Evolutionary conservation across 1,139 yeast species (phyloP), one percentile per base, ranked within the genome.

Genomic region (Yamadazyma buinensis): DNA sequence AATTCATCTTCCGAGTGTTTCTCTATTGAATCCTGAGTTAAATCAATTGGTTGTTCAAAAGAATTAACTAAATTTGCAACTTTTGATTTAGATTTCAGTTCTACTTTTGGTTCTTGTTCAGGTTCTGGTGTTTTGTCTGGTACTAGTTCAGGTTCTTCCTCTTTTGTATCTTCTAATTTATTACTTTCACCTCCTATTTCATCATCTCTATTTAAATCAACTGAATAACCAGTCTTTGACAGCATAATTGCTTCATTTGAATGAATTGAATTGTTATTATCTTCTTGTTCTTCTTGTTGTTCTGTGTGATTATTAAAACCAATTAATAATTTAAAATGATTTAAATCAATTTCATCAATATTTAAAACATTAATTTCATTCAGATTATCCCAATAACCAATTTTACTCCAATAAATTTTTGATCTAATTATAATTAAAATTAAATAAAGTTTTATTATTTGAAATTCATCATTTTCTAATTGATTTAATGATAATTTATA

Each of bases 391-490:
- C 81, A 76, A 32, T 68, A 65, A 2, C 97, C 97, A 21, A 82
- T 58, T 44, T 87, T 79, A n/a, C 94, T 72, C 92, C 95, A 90
- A 59, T 84, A 86, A 46, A 88, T 68, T 50, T 65, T 66, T 36
- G 56, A 52, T 23, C 75, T 52, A 10, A 67, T 60, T 33, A 54
- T 52, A n/a, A 58, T 48, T 27, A 59, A 41, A 39, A 55, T 46
- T 17, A 55, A 40, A 38, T 59, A 59, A 7, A 59, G 40, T 37
- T 59, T 59, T 30, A 54, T 49, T 29, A 57, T 38, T 36, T 57
- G 57, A 19, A 44, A 42, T 34, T 59, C 63, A 36, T 56, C 56
- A 6, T 30, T 39, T 61, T 41, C 39, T 13, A 37, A 21, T 30
- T 38, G 36, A 15, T 29, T 26, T 17, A 35, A 26, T 14, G 36